Percentiles rank a stretch among this genome's conserved stretches.
Evolutionary conservation across 2,329 filamentous ascomycete species (phyloP).

Genomic region (Emericellopsis atlantica): DNA sequence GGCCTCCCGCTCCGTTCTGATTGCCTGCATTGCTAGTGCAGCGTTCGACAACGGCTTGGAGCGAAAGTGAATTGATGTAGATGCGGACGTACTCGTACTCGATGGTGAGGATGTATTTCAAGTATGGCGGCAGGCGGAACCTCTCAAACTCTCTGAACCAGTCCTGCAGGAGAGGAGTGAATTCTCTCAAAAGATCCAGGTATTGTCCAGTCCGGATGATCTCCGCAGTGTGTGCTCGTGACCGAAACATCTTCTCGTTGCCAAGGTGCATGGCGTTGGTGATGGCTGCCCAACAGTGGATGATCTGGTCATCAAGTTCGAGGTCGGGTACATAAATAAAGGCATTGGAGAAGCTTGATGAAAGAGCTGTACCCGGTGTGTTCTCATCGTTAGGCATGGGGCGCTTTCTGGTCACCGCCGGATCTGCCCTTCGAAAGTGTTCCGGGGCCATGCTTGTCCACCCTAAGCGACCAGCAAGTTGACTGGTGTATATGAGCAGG

Average conservation of each 20-base stretch:
- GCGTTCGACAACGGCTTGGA: constrained; percentile 90
- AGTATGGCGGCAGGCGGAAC: constrained; percentile 55
- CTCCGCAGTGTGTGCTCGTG: constrained; percentile 74
- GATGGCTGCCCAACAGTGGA: constrained; percentile 88
- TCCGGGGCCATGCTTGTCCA: constrained; percentile 89
- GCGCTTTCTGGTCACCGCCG: constrained; percentile 37
- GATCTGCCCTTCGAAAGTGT: constrained; percentile 44
- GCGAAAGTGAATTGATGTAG: constrained; percentile 84
- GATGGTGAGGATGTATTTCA: constrained; percentile 70
- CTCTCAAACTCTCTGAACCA: constrained; percentile 77
- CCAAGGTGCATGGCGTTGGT: constrained; percentile 85
- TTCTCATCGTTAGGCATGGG: constrained; percentile 40
- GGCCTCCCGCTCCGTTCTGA: constrained; percentile 17
- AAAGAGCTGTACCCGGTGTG: constrained; percentile 47
- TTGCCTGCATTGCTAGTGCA: constrained; percentile 63
- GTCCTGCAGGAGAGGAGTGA: constrained; percentile 62
- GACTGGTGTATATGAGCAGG: constrained; percentile 81
- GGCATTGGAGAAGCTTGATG: constrained; percentile 35
- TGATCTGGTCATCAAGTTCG: constrained; percentile 56
- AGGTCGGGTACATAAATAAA: constrained; percentile 57
- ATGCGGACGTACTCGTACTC: constrained; percentile 94
- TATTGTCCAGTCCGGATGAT: constrained; percentile 83
- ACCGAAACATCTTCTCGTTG: constrained; percentile 80
- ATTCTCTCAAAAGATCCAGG: constrained; percentile 65
- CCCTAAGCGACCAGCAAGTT: constrained; percentile 83